phyloP scores from a whole-genome alignment of 768 basidiomycete species.

The Galerina sulciceps region DNA sequence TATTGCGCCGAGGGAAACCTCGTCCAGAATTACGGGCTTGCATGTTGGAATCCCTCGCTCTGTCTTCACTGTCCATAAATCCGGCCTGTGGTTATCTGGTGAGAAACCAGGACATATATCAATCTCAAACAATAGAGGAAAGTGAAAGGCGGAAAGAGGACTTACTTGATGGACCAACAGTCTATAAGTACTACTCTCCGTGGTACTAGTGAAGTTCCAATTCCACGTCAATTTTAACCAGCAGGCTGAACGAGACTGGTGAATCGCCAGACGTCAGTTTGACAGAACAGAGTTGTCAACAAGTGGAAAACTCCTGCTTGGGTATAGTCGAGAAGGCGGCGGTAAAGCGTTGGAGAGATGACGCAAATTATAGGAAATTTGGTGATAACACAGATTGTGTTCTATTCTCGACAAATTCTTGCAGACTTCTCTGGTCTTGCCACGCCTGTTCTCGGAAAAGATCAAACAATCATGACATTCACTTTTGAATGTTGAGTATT shows the following conservation, averaged over 20 bases:
- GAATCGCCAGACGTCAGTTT: not conserved
- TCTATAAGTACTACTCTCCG: conserved; percentile 9
- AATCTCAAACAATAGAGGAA: not conserved
- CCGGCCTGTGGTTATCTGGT: too few relatives aligned
- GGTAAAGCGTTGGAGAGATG: not conserved
- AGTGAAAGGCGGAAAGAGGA: not conserved
- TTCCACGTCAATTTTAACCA: not conserved
- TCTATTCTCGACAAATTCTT: conserved; percentile 1
- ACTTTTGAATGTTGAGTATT: not conserved
- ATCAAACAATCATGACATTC: not conserved
- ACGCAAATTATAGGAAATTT: not conserved
- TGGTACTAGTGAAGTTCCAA: conserved; percentile 2
- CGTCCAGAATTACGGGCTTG: not conserved
- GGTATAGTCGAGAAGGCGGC: conserved; percentile 5
- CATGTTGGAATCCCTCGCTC: not conserved
- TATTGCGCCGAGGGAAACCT: conserved; percentile 5
- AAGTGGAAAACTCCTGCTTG: not conserved
- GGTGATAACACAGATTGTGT: not conserved
- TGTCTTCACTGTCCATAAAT: too few relatives aligned
- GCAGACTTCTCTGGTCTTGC: not conserved
- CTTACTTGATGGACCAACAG: conserved; percentile 8
- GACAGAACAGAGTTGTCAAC: not conserved
- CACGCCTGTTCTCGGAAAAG: not conserved
- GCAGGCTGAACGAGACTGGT: not conserved
- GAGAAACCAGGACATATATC: not conserved